Evolutionary conservation across 2,329 filamentous ascomycete genomes (phyloP).

Genomic region (Claviceps sp.): DNA sequence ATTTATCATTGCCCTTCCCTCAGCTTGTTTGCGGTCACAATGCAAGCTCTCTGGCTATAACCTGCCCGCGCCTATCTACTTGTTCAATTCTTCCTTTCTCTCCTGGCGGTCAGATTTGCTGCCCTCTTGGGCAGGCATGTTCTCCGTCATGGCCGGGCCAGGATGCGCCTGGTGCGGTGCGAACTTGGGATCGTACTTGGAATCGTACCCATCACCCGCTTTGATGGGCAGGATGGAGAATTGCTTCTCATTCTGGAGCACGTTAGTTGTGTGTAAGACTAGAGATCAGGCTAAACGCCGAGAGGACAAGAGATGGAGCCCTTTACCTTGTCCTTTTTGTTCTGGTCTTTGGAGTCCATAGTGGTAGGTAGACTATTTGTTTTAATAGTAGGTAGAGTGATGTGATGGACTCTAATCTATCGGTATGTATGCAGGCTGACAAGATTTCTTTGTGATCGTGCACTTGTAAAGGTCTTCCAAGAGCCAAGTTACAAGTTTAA

Average conservation of each 20-base stretch:
- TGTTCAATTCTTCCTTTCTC: slow-evolving; percentile 54
- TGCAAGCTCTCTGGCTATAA: background rate
- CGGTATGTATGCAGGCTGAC: too few species aligned
- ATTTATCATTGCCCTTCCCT: background rate
- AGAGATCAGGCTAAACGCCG: background rate
- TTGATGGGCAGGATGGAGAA: slow-evolving; percentile 33
- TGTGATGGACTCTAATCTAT: background rate
- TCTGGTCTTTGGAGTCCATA: slow-evolving; percentile 12
- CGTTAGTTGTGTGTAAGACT: background rate
- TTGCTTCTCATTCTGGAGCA: slow-evolving; percentile 25
- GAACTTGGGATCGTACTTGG: slow-evolving; percentile 29
- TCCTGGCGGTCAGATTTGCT: slow-evolving; percentile 56
- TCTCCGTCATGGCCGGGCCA: slow-evolving; percentile 41
- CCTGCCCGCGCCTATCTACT: slow-evolving; percentile 17
- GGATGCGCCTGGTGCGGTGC: slow-evolving; percentile 40
- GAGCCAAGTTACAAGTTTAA: background rate
- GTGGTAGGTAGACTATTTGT: background rate
- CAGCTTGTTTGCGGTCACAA: background rate
- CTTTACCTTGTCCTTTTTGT: slow-evolving; percentile 8
- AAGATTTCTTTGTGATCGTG: background rate
- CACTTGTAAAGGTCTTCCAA: background rate
- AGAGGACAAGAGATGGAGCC: background rate
- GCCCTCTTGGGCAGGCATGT: slow-evolving; percentile 42
- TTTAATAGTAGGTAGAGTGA: background rate
- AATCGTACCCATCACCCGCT: slow-evolving; percentile 20